Percentiles rank a stretch among this genome's conserved stretches.
Conservation (phyloP, 495 filamentous ascomycete species). For the Penicillium atrosanguineum region DNA sequence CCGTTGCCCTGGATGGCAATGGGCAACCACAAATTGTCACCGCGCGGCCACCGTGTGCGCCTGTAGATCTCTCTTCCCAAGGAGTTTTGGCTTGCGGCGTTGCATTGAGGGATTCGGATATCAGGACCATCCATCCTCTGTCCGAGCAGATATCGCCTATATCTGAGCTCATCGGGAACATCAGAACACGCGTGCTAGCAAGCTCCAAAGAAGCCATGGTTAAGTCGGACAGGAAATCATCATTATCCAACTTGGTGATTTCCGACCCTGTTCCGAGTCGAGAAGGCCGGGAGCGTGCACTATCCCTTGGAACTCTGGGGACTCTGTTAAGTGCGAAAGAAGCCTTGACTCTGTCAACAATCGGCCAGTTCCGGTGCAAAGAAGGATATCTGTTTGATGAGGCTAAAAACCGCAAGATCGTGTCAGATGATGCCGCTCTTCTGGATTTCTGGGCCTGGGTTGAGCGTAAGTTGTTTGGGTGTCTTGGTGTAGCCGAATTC, state of each 20-base stretch:
- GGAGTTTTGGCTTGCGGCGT: constrained; percentile 38
- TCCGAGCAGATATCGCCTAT: constrained; percentile 30
- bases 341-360: constrained; percentile 41
- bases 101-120: constrained; percentile 24
- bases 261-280: constrained; percentile 42
- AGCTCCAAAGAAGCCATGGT: constrained; percentile 12
- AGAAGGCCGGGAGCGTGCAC: constrained; percentile 37
- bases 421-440: constrained; percentile 70
- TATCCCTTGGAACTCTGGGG: constrained; percentile 28
- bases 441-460: constrained; percentile 78
- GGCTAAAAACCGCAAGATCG: constrained; percentile 61
- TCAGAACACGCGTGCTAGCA: constrained; percentile 27
- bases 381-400: constrained; percentile 81
- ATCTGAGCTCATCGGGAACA: constrained; percentile 28
- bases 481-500: constrained; percentile 1
- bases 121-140: constrained; percentile 33
- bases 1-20: constrained; percentile 65
- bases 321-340: constrained; percentile 34
- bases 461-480: constrained; percentile 49
- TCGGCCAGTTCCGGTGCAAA: constrained; percentile 54
- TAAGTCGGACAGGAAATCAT: constrained; percentile 6
- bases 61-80: constrained; percentile 45
- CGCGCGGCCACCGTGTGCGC: constrained; percentile 57
- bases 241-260: constrained; percentile 2
- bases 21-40: constrained; percentile 63